Conservation (phyloP, 352 stramenopile genomes). For the Phytophthora pseudosyringae region DNA sequence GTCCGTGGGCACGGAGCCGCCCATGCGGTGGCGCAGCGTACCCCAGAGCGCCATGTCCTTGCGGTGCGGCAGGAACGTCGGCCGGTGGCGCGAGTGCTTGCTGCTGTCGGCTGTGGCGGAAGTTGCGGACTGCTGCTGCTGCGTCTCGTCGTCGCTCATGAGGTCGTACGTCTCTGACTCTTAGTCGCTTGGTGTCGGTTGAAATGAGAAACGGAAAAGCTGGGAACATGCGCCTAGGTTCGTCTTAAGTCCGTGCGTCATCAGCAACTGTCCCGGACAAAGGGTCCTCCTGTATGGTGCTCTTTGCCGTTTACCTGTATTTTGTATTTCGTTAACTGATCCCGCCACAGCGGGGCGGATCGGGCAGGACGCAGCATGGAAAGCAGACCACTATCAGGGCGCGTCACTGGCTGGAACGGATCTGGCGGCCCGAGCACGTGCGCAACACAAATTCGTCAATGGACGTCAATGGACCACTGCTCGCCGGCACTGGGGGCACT, state of each 20-base stretch:
- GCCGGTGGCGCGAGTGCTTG: constrained; percentile 14
- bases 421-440: constrained; percentile 9
- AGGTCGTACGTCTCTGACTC: constrained; percentile 21
- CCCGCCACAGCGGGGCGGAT: neutral
- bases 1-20: constrained; percentile 61
- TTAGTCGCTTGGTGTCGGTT: constrained; percentile 14
- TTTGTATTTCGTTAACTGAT: too few species aligned
- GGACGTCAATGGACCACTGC: neutral
- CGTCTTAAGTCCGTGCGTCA: constrained; percentile 7
- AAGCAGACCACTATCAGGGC: neutral
- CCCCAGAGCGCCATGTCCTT: constrained; percentile 81
- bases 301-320: too few species aligned
- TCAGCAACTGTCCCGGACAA: neutral
- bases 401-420: constrained; percentile 7
- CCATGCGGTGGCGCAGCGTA: constrained; percentile 78
- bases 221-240: constrained; percentile 10
- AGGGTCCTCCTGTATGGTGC: too few species aligned
- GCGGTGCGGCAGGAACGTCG: constrained; percentile 26
- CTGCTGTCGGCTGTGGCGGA: constrained; percentile 12
- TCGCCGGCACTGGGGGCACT: too few species aligned
- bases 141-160: constrained; percentile 27
- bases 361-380: neutral
- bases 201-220: constrained; percentile 27
- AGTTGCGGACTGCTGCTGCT: constrained; percentile 30
- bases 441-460: neutral